Conservation (phyloP, 2,329 filamentous ascomycete genomes). For the Colletotrichum orbiculare region DNA sequence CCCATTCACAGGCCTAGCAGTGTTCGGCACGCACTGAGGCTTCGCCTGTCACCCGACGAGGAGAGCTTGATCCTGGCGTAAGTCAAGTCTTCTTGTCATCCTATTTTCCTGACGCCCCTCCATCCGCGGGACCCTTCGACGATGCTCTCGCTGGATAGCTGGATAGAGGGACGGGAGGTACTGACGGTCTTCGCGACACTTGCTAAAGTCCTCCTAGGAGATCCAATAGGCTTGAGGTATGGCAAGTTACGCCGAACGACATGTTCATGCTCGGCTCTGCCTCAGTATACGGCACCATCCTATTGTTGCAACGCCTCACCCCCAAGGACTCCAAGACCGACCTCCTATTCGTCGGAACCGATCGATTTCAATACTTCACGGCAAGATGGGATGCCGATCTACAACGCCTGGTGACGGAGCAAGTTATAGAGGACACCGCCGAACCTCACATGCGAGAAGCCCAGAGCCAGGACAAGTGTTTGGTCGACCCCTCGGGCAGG, state of each 20-base stretch:
- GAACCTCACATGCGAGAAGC: conserved; percentile 78
- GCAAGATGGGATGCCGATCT: conserved; percentile 79
- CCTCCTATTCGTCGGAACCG: conserved; percentile 91
- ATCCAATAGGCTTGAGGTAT: conserved; percentile 87
- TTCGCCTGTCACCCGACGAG: conserved; percentile 76
- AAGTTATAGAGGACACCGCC: conserved; percentile 62
- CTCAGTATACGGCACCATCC: conserved; percentile 85
- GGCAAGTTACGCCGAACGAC: conserved; percentile 73
- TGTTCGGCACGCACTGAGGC: conserved; percentile 86
- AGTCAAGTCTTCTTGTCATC: conserved; percentile 47
- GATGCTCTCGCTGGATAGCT: not conserved
- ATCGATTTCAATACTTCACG: conserved; percentile 91
- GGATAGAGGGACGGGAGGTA: not conserved
- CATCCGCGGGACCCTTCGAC: not conserved
- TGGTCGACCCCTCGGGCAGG: conserved; percentile 82
- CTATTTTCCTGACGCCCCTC: conserved; percentile 7
- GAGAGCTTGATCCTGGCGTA: conserved; percentile 83
- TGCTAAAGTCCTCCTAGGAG: conserved; percentile 67
- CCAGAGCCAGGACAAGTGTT: conserved; percentile 83
- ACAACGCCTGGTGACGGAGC: conserved; percentile 61
- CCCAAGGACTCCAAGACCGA: conserved; percentile 81
- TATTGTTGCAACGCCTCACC: conserved; percentile 83
- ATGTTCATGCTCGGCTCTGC: conserved; percentile 75
- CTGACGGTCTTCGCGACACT: not conserved
- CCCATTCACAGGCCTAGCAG: conserved; percentile 94